Evolutionary conservation across 129 eudicot genomes (phyloP), one percentile per base, ranked within the genome.

Genomic region (Pulicaria dysenterica): DNA sequence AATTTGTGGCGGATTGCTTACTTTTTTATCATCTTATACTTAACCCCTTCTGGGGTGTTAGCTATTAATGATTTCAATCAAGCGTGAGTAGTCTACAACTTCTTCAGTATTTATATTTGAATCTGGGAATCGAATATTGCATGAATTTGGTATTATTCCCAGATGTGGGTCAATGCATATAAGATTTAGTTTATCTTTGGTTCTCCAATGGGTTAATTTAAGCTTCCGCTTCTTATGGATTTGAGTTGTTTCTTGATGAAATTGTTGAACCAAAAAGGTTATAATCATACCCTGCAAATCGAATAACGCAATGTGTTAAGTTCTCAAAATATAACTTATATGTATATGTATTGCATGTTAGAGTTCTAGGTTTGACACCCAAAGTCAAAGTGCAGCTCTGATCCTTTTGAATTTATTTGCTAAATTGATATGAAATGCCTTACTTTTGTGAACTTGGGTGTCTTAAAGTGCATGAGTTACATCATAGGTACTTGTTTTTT

Each of bases 11-110:
- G 87, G 84, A 79, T 77, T 13, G 73, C 53, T 53, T 80, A 58
- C 34, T 42, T 81, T 50, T 73, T 71, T 12, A 6, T 83, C 49
- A 17, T 79, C 38, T 16, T 81, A 3, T 74, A 59, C 50, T 19
- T 82, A 64, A 75, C 76, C 45, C 76, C 84, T 53, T 72, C 63
- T 74, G 77, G 87, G 82, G 85, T 88, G 17, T 80, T 66, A 71
- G 83, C 90, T 11, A 71, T 83, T 74, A 91, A 86, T 34, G 78
- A 86, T 81, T 81, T 84, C 58, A 88, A 75, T 79, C 92, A 86
- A 83, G 88, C 99, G 97, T 94, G 74, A 84, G 99, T 68, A 61
- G 88, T 67, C 56, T 75, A 40, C 64, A 41, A 19, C 60, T 62
- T 82, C 5, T 13, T 43, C 48, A 0, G 13, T 24, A 17, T n/a